These are phyloP conservation scores for Lactarius pseudohatsudake DNA, from an alignment of 768 basidiomycete genomes.

Conservation along the genomic window DNA sequence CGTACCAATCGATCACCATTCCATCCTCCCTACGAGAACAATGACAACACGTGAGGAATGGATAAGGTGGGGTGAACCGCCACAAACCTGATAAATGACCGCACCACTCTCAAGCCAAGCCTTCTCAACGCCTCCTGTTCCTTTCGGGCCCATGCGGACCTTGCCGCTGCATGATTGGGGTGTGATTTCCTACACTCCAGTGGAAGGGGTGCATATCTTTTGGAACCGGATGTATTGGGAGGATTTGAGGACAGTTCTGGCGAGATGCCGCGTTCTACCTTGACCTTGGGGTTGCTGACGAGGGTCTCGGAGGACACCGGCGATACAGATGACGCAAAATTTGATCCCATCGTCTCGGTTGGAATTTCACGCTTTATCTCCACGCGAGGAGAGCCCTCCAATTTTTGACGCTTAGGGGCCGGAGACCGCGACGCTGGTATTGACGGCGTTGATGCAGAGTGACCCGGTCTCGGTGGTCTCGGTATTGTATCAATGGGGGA, in stretches of 20 bases:
- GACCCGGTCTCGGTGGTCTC: background rate
- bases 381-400: background rate
- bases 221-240: constrained; percentile 23
- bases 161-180: constrained; percentile 14
- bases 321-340: background rate
- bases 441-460: background rate
- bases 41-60: background rate
- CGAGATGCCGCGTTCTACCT: constrained; percentile 24
- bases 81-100: constrained; percentile 28
- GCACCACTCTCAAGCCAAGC: constrained; percentile 20
- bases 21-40: constrained; percentile 25
- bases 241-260: constrained; percentile 14
- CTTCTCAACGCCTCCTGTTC: constrained; percentile 18
- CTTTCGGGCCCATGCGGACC: constrained; percentile 22
- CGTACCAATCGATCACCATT: constrained; percentile 31
- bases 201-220: constrained; percentile 23
- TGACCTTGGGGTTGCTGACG: constrained; percentile 15
- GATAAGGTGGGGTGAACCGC: background rate
- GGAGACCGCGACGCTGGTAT: background rate
- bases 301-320: constrained; percentile 18
- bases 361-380: background rate
- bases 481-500: background rate
- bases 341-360: background rate
- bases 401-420: constrained; percentile 16
- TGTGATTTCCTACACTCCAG: constrained; percentile 21